A percentile compares a stretch with the other conserved stretches of the same genome.
Evolutionary conservation across 768 basidiomycete genomes (phyloP).

Genomic region (Rhizopogon roseolus): DNA sequence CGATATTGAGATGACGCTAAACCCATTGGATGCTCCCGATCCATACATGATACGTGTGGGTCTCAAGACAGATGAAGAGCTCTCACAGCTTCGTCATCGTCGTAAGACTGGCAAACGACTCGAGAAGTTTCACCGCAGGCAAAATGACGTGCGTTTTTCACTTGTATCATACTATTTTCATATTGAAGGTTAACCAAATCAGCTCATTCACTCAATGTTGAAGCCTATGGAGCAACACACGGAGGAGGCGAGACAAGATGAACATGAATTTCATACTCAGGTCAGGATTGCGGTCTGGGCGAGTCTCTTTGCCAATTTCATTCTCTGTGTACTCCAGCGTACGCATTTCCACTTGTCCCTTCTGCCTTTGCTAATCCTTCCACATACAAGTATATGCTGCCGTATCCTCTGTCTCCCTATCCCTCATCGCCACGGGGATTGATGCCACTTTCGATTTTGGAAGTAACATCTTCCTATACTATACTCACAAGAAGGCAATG

Average conservation of each 20-base stretch:
- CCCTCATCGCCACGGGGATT: slow-evolving; percentile 84
- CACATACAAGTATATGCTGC: slow-evolving; percentile 78
- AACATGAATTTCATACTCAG: slow-evolving; percentile 59
- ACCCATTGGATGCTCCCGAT: slow-evolving; percentile 31
- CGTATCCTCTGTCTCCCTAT: slow-evolving; percentile 75
- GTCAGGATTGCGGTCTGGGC: slow-evolving; percentile 87
- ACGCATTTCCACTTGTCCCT: slow-evolving; percentile 16
- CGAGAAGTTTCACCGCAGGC: slow-evolving; percentile 61
- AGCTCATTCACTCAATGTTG: slow-evolving; percentile 85
- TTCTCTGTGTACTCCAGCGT: slow-evolving; percentile 71
- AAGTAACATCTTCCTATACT: slow-evolving; percentile 77
- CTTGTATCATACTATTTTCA: background rate
- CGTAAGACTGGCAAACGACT: slow-evolving; percentile 57
- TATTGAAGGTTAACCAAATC: background rate
- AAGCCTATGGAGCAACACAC: slow-evolving; percentile 91
- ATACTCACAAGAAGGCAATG: slow-evolving; percentile 69
- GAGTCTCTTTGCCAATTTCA: slow-evolving; percentile 74
- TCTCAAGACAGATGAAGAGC: slow-evolving; percentile 56
- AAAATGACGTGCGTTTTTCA: slow-evolving; percentile 57
- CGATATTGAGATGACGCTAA: background rate
- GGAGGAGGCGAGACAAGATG: slow-evolving; percentile 69
- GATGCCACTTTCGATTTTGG: slow-evolving; percentile 85
- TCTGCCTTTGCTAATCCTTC: background rate
- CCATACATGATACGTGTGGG: slow-evolving; percentile 65
- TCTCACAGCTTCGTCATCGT: slow-evolving; percentile 53